These are phyloP conservation scores for Agarophyton chilense DNA, from an alignment of 23 red algal genomes.

Conservation along the genomic window DNA sequence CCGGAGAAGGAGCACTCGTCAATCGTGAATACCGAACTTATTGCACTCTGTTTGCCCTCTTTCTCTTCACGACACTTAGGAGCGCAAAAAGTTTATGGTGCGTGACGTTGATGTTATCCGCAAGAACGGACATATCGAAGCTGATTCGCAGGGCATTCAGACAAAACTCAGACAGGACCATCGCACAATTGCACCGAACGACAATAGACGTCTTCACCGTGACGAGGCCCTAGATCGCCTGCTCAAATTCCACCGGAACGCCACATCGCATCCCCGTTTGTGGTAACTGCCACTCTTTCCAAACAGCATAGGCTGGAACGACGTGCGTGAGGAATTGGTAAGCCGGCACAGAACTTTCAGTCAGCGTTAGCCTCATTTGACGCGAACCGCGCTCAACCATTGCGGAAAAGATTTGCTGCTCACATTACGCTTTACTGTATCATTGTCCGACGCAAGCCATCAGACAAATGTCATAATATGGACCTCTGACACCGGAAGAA, in stretches of 20 bases:
- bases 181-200: background rate
- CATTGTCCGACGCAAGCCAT: background rate
- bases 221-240: background rate
- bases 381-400: no score
- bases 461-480: background rate
- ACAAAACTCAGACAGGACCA: background rate
- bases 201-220: no score
- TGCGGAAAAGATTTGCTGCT: background rate
- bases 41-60: no score
- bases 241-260: background rate
- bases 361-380: background rate
- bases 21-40: no score
- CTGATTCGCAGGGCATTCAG: constrained; percentile 20
- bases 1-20: no score
- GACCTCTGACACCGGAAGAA: constrained; percentile 2
- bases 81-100: no score
- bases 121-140: no score
- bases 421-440: background rate
- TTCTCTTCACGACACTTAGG: no score
- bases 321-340: background rate
- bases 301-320: background rate
- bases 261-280: background rate
- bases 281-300: background rate
- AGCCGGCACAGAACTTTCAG: background rate
- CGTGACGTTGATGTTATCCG: no score